Evolutionary conservation across 2,329 filamentous ascomycete species (phyloP).

Genomic region (Colletotrichum caudatum): DNA sequence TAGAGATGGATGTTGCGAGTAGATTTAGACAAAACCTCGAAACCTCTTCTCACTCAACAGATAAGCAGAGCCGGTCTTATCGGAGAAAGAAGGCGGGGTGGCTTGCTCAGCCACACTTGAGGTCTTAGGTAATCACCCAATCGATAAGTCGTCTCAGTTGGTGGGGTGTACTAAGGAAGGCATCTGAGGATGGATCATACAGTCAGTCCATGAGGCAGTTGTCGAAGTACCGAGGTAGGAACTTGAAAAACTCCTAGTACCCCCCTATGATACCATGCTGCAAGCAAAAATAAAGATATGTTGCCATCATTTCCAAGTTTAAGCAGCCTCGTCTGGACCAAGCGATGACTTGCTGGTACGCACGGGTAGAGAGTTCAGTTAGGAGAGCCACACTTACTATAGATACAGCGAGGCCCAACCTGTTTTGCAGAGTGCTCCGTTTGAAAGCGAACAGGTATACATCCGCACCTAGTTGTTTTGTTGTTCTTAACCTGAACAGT

Average conservation of each 20-base stretch:
- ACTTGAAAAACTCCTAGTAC: not conserved
- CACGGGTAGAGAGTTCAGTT: not conserved
- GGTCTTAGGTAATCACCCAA: conserved; percentile 2
- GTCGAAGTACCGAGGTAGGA: not conserved
- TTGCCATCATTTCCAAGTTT: not conserved
- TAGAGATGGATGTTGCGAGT: not conserved
- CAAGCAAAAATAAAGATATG: not conserved
- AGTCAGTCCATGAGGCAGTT: too few species aligned
- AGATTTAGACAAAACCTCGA: conserved; percentile 6
- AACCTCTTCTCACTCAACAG: conserved; percentile 2
- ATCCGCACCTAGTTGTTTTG: too few species aligned
- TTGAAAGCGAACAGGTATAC: not conserved
- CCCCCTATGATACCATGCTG: not conserved
- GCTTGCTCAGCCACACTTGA: not conserved
- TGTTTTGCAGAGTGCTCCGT: not conserved
- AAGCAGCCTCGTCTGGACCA: not conserved
- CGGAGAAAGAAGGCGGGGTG: conserved; percentile 7
- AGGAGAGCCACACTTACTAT: not conserved
- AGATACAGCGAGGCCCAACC: not conserved
- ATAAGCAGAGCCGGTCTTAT: conserved; percentile 1
- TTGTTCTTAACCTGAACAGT: not conserved
- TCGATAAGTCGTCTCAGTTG: conserved; percentile 9
- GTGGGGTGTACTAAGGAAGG: not conserved
- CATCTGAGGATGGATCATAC: too few species aligned
- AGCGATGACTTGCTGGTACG: not conserved